Percentiles rank a stretch among this genome's conserved stretches.
phyloP scores from a whole-genome alignment of 805 yeast species.

The Candida endomychidarum region DNA sequence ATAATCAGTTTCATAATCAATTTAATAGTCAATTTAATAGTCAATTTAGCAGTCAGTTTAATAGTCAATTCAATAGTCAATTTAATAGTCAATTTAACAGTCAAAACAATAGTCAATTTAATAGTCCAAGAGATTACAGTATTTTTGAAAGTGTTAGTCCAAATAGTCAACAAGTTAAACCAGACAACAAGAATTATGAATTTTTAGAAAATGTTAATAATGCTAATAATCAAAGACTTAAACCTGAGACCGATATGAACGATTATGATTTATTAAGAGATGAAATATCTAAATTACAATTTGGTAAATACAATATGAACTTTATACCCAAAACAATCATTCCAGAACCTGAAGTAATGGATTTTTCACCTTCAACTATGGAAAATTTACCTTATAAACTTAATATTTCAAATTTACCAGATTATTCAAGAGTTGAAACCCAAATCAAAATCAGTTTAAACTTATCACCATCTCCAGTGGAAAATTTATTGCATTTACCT shows the following conservation, averaged over 20 bases:
- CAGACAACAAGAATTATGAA: background rate
- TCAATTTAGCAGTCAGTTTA: constrained; percentile 3
- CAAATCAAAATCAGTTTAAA: constrained; percentile 78
- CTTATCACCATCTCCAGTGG: constrained; percentile 75
- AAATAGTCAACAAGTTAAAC: constrained; percentile 1
- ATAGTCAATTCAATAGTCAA: constrained; percentile 7
- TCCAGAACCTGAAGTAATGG: constrained; percentile 34
- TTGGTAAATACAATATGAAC: constrained; percentile 46
- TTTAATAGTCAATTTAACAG: constrained; percentile 3
- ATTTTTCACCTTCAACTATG: constrained; percentile 38
- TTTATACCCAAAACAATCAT: constrained; percentile 34
- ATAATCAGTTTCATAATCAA: constrained; percentile 5
- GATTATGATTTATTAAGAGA: constrained; percentile 43
- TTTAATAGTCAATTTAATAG: constrained; percentile 1
- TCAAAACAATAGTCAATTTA: constrained; percentile 3
- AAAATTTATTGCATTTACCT: constrained; percentile 74
- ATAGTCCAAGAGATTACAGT: constrained; percentile 2
- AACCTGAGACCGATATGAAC: background rate
- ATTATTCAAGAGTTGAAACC: constrained; percentile 89
- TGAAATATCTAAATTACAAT: constrained; percentile 51
- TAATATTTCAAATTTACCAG: constrained; percentile 63
- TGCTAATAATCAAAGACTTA: constrained; percentile 1
- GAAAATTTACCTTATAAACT: constrained; percentile 48
- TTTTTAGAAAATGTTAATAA: constrained; percentile 3
- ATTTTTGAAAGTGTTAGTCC: constrained; percentile 1